Base-by-base conservation (phyloP, 352 stramenopile genomes). In the Pythium coloratum region DNA sequence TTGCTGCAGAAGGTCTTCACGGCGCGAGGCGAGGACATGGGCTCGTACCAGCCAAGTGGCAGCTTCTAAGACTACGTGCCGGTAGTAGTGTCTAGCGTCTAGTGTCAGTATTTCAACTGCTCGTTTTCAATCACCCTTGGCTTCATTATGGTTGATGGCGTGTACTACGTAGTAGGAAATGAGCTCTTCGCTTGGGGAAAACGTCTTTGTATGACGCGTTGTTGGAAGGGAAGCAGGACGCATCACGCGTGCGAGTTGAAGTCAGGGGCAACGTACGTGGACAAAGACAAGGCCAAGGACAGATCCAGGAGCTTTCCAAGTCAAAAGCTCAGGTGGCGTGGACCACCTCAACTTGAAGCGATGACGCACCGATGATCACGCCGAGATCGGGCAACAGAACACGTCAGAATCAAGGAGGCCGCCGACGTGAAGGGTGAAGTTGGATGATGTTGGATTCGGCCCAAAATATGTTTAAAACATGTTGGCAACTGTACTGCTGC, bases 1-100 rank as follows among this genome's bases (percentile, higher is more conserved):
- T 64, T 90, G 62, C 74, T 91, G 24, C 66, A 84, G 46, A 92
- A 91, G 66, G 81, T 92, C 30, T 91, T 92, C 40, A 76, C 62
- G 3, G 81, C 80, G 6, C 82, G 82, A 40, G 77, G 75, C 59
- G 76, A 70, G n/a, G 81, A 91, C 62, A 85, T 90, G 76, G 42
- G 73, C 46, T 68, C 63, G 49, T 90, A 87, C 66, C 84, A 92
- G 59, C 80, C 82, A 0, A 76, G 68, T 49, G 84, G 84, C 16
- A 92, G 84, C 63, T 90, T 89, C 28, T 92, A 73, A 76, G 16
- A 0, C 28, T 30, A 30, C 28, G 28, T 30, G 28, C 28, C 28
- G 28, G 28, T 30, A 30, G 28, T 30, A 30, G 28, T 30, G 28
- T 30, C 28, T 30, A 30, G 28, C 1, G 28, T 30, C 28, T 30